A percentile compares a stretch with the other conserved stretches of the same genome.
Evolutionary conservation across 495 filamentous ascomycete genomes (phyloP).

Genomic region (Neurospora discreta): DNA sequence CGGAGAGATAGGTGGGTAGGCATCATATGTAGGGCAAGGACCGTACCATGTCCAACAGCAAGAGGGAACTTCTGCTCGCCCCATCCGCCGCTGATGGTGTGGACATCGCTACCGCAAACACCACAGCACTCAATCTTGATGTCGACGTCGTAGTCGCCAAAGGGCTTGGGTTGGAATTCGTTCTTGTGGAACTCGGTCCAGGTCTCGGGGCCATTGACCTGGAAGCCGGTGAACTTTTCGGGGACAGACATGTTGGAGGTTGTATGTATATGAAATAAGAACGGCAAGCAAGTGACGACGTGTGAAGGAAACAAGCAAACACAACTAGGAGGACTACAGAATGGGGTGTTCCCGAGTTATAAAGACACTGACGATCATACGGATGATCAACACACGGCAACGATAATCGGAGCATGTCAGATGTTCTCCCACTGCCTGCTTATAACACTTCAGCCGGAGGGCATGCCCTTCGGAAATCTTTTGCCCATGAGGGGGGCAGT

Average conservation of each 20-base stretch:
- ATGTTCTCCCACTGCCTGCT: background rate
- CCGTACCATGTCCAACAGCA: slow-evolving; percentile 40
- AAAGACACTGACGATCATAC: background rate
- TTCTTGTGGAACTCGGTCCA: slow-evolving; percentile 46
- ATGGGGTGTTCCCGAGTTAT: background rate
- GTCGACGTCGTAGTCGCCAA: slow-evolving; percentile 47
- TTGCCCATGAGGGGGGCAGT: background rate
- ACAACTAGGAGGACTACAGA: background rate
- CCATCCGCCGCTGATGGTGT: slow-evolving; percentile 47
- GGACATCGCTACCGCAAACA: slow-evolving; percentile 47
- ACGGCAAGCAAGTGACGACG: background rate
- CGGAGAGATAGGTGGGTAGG: background rate
- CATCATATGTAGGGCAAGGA: background rate
- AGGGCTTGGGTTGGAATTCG: slow-evolving; percentile 46
- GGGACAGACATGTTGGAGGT: slow-evolving; percentile 23
- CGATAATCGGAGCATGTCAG: background rate
- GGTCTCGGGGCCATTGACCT: slow-evolving; percentile 39
- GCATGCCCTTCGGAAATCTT: background rate
- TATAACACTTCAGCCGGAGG: background rate
- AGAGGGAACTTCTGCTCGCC: slow-evolving; percentile 41
- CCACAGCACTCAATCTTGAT: slow-evolving; percentile 45
- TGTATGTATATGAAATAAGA: background rate
- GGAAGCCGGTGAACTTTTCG: slow-evolving; percentile 40
- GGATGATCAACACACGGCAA: background rate
- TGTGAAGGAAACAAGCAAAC: background rate